Evolutionary conservation across 2,329 filamentous ascomycete genomes (phyloP).

Genomic region (Aspergillus pseudonomiae): DNA sequence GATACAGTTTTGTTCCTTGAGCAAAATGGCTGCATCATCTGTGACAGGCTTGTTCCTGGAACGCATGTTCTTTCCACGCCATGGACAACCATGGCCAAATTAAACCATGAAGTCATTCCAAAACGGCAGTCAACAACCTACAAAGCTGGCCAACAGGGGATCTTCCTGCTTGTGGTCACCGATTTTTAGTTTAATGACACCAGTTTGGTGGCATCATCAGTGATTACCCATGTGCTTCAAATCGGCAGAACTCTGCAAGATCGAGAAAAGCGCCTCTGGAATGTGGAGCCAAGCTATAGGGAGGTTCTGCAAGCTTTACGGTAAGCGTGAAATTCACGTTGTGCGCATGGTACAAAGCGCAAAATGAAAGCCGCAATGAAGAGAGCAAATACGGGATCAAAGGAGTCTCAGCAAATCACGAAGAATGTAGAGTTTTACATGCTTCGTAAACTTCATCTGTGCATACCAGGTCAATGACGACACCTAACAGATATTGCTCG

Average conservation of each 20-base stretch:
- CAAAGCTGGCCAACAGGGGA: background rate
- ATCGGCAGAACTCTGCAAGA: background rate
- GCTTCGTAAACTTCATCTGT: background rate
- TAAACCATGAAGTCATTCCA: background rate
- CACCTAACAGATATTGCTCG: background rate
- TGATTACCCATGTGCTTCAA: background rate
- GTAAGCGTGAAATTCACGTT: background rate
- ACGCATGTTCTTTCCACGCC: background rate
- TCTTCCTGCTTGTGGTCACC: background rate
- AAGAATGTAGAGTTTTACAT: background rate
- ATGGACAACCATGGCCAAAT: background rate
- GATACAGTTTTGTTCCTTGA: constrained; percentile 5
- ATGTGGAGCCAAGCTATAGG: constrained; percentile 11
- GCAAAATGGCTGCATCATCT: background rate
- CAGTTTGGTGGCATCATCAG: background rate
- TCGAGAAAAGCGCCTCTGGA: constrained; percentile 8
- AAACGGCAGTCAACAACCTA: background rate
- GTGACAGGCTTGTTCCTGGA: background rate
- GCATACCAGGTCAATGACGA: background rate
- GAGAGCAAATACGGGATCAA: background rate
- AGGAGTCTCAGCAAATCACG: too few species aligned
- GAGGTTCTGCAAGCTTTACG: constrained; percentile 17
- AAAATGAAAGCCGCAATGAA: background rate
- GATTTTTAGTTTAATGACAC: background rate
- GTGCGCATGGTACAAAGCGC: background rate